A percentile compares a stretch with the other conserved stretches of the same genome.
phyloP scores from a whole-genome alignment of 176 grass and related monocot species.

The Bothriochloa decipiens region DNA sequence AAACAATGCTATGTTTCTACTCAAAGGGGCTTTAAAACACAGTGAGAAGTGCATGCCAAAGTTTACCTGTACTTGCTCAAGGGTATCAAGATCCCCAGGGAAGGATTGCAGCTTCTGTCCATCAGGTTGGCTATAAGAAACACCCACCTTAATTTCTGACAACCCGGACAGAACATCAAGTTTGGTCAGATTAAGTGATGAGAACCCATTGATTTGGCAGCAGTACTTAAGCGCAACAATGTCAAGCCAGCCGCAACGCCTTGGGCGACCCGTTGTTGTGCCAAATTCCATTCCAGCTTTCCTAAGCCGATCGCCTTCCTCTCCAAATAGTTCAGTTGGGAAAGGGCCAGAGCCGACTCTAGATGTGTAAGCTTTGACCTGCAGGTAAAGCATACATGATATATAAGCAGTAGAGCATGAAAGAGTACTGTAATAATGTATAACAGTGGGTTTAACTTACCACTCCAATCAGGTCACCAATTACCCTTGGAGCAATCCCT shows the following conservation, averaged over 20 bases:
- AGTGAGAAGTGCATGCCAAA: conserved; percentile 11
- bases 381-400: conserved; percentile 5
- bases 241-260: conserved; percentile 90
- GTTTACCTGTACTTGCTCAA: conserved; percentile 75
- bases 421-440: not conserved
- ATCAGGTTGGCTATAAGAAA: conserved; percentile 58
- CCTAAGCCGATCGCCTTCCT: conserved; percentile 71
- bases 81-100: conserved; percentile 65
- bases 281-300: conserved; percentile 78
- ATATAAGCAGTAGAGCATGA: not conserved
- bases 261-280: conserved; percentile 76
- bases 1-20: not conserved
- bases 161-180: conserved; percentile 84
- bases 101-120: conserved; percentile 64
- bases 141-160: conserved; percentile 63
- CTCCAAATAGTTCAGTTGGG: conserved; percentile 77
- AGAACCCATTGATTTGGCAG: conserved; percentile 78
- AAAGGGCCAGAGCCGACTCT: conserved; percentile 85
- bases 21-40: not conserved
- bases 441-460: conserved; percentile 50
- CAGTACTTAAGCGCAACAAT: conserved; percentile 73
- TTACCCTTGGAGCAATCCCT: conserved; percentile 71
- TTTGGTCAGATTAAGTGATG: conserved; percentile 79
- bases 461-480: conserved; percentile 81
- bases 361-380: conserved; percentile 89